Evolutionary conservation across 2,329 filamentous ascomycete genomes (phyloP).

Genomic region (Ophiostoma sp.): DNA sequence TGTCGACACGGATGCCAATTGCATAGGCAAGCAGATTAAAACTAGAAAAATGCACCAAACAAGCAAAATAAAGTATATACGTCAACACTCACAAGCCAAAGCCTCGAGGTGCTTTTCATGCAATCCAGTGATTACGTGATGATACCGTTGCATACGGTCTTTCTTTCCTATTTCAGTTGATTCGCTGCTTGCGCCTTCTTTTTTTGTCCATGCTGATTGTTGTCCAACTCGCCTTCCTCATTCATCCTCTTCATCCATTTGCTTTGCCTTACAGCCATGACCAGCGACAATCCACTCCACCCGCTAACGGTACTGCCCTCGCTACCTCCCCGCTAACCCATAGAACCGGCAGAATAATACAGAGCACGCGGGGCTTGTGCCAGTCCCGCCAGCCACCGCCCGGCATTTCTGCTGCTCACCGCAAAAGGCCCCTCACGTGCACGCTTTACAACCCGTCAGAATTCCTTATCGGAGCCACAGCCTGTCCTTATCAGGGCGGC

Average conservation of each 20-base stretch:
- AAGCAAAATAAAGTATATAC: slow-evolving; percentile 12
- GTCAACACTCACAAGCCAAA: neutral
- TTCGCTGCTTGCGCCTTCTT: neutral
- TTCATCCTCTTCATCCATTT: neutral
- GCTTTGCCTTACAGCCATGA: neutral
- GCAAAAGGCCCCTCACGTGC: slow-evolving; percentile 17
- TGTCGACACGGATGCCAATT: neutral
- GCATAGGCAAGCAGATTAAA: neutral
- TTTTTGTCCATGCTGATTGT: neutral
- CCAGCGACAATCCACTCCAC: neutral
- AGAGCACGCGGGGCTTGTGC: slow-evolving; percentile 15
- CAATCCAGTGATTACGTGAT: neutral
- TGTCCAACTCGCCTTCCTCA: neutral
- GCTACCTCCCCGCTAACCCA: slow-evolving; percentile 11
- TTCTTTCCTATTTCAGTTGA: neutral
- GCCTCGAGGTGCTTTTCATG: neutral
- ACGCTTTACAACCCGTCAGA: neutral
- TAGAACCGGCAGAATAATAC: slow-evolving; percentile 25
- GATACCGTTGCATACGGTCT: neutral
- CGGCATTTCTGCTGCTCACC: neutral
- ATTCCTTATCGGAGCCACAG: slow-evolving; percentile 20
- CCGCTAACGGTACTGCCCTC: neutral
- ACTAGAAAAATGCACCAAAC: neutral
- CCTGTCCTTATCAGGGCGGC: slow-evolving; percentile 26
- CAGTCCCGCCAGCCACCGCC: slow-evolving; percentile 17